A percentile compares a stretch with the other conserved stretches of the same genome.
phyloP scores from a whole-genome alignment of 2,329 filamentous ascomycete genomes.

The Diaporthe batatas region DNA sequence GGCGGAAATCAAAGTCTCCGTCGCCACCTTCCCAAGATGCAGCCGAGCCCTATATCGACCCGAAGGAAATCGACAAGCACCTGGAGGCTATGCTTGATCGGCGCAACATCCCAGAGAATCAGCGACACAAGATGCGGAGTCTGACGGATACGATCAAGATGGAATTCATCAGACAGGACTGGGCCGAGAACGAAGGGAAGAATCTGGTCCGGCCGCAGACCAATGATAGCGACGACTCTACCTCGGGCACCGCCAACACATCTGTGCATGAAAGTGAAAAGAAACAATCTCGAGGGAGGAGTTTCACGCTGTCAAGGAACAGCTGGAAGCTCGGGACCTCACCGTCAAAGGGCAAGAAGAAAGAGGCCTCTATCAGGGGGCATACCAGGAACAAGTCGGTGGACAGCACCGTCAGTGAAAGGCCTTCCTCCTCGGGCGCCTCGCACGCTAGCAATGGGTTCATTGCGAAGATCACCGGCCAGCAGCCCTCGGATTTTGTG shows the following conservation, averaged over 20 bases:
- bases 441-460: constrained; percentile 69
- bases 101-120: constrained; percentile 92
- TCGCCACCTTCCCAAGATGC: constrained; percentile 48
- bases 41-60: constrained; percentile 67
- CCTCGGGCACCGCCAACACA: constrained; percentile 47
- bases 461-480: constrained; percentile 78
- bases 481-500: constrained; percentile 87
- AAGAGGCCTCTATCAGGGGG: constrained; percentile 72
- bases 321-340: constrained; percentile 73
- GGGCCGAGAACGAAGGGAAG: constrained; percentile 74
- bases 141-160: constrained; percentile 92
- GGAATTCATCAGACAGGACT: constrained; percentile 93
- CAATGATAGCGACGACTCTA: constrained; percentile 57
- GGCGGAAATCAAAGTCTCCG: constrained; percentile 55
- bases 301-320: constrained; percentile 80
- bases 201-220: constrained; percentile 59
- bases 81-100: constrained; percentile 80
- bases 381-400: constrained; percentile 80
- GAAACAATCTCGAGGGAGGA: constrained; percentile 76
- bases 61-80: constrained; percentile 68
- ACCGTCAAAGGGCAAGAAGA: constrained; percentile 80
- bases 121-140: constrained; percentile 94
- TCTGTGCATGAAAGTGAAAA: constrained; percentile 58
- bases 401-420: constrained; percentile 75
- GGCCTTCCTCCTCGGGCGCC: constrained; percentile 63